Conservation (phyloP, 306 rosid species). For the Sphenostylis stenocarpa region DNA sequence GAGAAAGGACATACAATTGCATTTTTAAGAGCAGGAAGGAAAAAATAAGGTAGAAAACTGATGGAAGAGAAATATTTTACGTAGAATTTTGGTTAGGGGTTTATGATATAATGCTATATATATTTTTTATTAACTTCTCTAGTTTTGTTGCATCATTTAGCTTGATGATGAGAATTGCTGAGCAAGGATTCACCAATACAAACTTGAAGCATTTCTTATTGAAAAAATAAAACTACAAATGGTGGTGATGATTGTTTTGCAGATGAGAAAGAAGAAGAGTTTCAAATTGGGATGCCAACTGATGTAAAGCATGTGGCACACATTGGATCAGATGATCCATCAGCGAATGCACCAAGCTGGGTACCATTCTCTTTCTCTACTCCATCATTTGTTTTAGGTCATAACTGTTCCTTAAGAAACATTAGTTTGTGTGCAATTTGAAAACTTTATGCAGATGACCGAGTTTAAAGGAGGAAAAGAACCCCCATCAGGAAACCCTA, state of each 20-base stretch:
- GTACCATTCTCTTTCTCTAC: slow-evolving; percentile 17
- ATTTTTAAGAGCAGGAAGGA: neutral
- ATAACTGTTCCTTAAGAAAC: neutral
- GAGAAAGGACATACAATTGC: neutral
- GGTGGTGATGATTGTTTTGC: slow-evolving; percentile 25
- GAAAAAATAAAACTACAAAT: neutral
- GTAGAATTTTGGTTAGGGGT: neutral
- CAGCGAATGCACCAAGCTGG: slow-evolving; percentile 51
- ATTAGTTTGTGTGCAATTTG: slow-evolving; percentile 7
- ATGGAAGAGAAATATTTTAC: neutral
- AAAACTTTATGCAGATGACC: slow-evolving; percentile 56
- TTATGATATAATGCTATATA: neutral
- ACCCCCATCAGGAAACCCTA: slow-evolving; percentile 30
- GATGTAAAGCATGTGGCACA: slow-evolving; percentile 70
- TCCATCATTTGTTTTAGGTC: neutral
- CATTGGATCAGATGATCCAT: slow-evolving; percentile 53
- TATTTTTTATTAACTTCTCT: neutral
- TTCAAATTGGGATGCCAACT: slow-evolving; percentile 85
- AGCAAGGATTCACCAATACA: neutral
- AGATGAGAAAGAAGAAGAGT: slow-evolving; percentile 77
- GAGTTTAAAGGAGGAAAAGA: slow-evolving; percentile 46
- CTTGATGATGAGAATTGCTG: neutral
- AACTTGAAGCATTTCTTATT: neutral
- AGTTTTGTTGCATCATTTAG: neutral
- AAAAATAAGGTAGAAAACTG: neutral